Conservation (phyloP, 2,329 filamentous ascomycete species). For the Alternaria arborescens region DNA sequence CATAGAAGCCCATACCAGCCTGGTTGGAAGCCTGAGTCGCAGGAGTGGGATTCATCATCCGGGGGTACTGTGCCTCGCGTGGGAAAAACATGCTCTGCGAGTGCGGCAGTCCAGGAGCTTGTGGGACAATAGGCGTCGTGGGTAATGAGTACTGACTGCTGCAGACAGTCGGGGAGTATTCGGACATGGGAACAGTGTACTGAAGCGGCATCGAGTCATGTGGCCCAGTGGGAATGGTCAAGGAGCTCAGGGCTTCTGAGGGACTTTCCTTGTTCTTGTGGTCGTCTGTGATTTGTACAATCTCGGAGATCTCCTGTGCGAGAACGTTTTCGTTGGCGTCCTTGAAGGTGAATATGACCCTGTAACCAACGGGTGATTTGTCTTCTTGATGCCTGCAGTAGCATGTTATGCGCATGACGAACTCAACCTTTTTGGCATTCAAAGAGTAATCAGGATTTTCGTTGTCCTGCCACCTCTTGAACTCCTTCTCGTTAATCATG, state of each 20-base stretch:
- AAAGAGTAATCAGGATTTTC: conserved; percentile 29
- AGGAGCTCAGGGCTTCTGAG: conserved; percentile 28
- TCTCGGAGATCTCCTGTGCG: conserved; percentile 78
- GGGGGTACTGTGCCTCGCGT: conserved; percentile 25
- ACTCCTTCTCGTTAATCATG: conserved; percentile 51
- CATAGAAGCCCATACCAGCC: conserved; percentile 20
- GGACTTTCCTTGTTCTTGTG: conserved; percentile 73
- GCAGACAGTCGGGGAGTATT: conserved; percentile 33
- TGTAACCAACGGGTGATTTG: conserved; percentile 78
- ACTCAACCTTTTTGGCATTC: conserved; percentile 75
- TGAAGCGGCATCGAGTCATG: conserved; percentile 27
- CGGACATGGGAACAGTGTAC: conserved; percentile 29
- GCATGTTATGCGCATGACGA: conserved; percentile 95
- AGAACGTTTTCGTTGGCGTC: conserved; percentile 79
- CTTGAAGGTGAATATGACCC: conserved; percentile 93
- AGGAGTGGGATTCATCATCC: conserved; percentile 17
- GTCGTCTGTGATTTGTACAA: conserved; percentile 97
- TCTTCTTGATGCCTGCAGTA: conserved; percentile 96
- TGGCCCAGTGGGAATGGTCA: conserved; percentile 27
- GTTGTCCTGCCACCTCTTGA: conserved; percentile 46
- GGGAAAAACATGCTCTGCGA: conserved; percentile 33
- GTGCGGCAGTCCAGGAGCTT: conserved; percentile 29
- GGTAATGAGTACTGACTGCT: conserved; percentile 39
- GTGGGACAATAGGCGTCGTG: conserved; percentile 34
- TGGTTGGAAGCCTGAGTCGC: conserved; percentile 21